Evolutionary conservation across 2,329 filamentous ascomycete species (phyloP), one percentile per base, ranked within the genome.

Genomic region (Epichloe gansuensis): DNA sequence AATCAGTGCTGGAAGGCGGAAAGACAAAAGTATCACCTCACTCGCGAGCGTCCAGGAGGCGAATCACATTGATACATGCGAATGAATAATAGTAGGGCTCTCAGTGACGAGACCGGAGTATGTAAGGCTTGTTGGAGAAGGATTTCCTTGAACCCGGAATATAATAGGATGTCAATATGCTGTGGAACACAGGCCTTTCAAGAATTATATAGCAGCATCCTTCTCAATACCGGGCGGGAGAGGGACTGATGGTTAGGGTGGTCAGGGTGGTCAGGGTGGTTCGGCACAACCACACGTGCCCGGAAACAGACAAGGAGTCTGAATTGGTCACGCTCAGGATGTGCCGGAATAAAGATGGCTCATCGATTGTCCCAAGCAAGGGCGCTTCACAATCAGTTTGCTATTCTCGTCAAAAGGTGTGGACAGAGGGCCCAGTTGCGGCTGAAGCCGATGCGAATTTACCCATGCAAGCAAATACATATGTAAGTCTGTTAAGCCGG

Each of bases 141-240:
- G 17, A 45, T 28, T 7, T 46, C 42, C 4, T n/a, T 3, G 4
- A 39, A 13, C 11, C 31, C 28, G 28, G 49, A 13, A 45, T 34
- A 41, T 39, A 46, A 41, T 28, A 28, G 45, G 37, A 46, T 41
- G 51, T 34, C 23, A 48, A 46, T 48, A 37, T 48, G 43, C 34
- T 53, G 42, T 50, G 52, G 17, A 38, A 41, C 49, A 42, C 17
- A 17, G 25, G 37, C 28, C 28, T 38, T 47, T 52, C 38, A 41
- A 23, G 44, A 11, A 23, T 15, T 41, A 39, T 37, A 31, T 4
- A 8, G 31, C 43, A 39, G 17, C 35, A 46, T 44, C 9, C 13
- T 44, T 12, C 43, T 41, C 21, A 21, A 31, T 34, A 35, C 46
- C 34, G 41, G 43, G 50, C 44, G 21, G 31, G 31, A 28, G 49